Evolutionary conservation across 768 basidiomycete genomes (phyloP), one percentile per base, ranked within the genome.

Genomic region (Termitomyces sp.): DNA sequence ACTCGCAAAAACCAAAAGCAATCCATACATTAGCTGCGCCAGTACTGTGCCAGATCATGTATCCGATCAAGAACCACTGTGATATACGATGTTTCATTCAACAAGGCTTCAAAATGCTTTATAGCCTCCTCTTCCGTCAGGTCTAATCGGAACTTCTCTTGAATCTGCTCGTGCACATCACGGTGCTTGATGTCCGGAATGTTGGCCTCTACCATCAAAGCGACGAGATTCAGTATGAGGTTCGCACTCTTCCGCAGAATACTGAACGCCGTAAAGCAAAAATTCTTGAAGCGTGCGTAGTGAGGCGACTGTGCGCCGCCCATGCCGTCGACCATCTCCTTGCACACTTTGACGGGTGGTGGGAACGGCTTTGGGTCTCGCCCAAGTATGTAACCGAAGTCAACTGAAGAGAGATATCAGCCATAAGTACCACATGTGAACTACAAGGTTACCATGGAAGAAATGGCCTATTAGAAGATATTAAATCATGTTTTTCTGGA

Each of bases 311-410:
- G 85, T 1, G 92, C 87, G 12, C 97, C 96, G n/a, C 97, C 97
- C 95, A 99, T 96, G 12, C 92, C 96, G 69, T 99, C 97, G 0
- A 98, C 93, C 97, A 98, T 99, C 70, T 98, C 97, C 68, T 96
- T 95, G 74, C 95, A 98, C 42, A 99, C 91, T 71, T 99, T 99
- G 64, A 98, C 95, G 13, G 95, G 92, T 6, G 97, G 97, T 2
- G 97, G 95, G 69, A 95, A 96, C 0, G 95, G 93, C 68, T 99
- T 98, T 0, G 97, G 97, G 69, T 98, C 97, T 2, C 95, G 88
- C 3, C 97, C 97, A 15, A 98, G 82, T 66, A 98, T 98, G 72
- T 98, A 99, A 2, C 97, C 96, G 68, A 98, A 99, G 70, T 98
- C 97, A 61, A 98, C 97, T 96, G 68, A 0, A 18, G 45, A 61